Conservation (phyloP, 2,329 filamentous ascomycete genomes). For the Pseudogymnoascus sp. region DNA sequence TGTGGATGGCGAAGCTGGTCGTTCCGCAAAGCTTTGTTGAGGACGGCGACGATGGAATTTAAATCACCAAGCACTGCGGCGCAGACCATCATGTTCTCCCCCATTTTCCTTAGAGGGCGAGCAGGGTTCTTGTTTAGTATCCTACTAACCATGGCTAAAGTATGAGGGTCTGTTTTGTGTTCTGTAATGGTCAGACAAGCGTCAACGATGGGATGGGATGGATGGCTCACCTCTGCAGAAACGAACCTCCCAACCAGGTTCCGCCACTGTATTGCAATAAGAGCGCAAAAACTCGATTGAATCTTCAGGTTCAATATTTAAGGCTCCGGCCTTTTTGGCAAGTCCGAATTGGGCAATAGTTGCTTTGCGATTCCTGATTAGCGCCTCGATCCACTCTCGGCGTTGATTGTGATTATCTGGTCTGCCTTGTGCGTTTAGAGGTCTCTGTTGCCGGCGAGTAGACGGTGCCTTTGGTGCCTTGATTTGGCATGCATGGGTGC, state of each 20-base stretch:
- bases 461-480: background rate
- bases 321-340: constrained; percentile 14
- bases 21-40: constrained; percentile 14
- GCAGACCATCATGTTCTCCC: constrained; percentile 17
- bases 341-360: background rate
- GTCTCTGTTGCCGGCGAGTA: background rate
- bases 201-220: background rate
- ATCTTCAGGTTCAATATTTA: constrained; percentile 18
- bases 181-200: constrained; percentile 12
- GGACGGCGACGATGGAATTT: constrained; percentile 20
- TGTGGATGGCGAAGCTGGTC: constrained; percentile 6
- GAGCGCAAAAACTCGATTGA: constrained; percentile 20
- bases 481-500: background rate
- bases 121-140: constrained; percentile 18
- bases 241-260: background rate
- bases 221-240: constrained; percentile 15
- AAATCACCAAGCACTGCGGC: constrained; percentile 23
- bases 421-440: background rate
- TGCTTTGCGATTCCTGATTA: background rate
- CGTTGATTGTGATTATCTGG: background rate
- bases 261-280: constrained; percentile 11
- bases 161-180: constrained; percentile 17
- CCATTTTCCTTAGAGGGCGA: constrained; percentile 17
- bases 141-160: constrained; percentile 18
- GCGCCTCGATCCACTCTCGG: background rate